phyloP scores from a whole-genome alignment of 192 early-diverging fungal genomes.

The Backusella tuberculispora region DNA sequence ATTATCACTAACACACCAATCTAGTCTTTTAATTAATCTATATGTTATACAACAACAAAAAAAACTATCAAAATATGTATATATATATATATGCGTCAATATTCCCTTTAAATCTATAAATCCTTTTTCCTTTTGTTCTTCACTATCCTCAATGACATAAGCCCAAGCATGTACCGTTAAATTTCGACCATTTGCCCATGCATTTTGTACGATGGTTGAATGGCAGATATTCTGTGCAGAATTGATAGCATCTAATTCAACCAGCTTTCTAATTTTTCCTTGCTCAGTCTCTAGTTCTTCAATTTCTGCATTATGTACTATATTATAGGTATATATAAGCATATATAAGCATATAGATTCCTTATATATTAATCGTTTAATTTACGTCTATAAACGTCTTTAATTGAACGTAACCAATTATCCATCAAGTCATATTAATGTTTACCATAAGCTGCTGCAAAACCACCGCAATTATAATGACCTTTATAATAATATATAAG shows the following conservation, averaged over 20 bases:
- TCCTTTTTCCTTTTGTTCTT: slow-evolving; percentile 1
- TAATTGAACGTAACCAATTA: slow-evolving; percentile 89
- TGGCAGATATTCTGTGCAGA: slow-evolving; percentile 71
- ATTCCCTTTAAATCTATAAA: slow-evolving; percentile 24
- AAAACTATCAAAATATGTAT: neutral
- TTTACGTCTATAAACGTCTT: slow-evolving; percentile 77
- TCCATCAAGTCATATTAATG: slow-evolving; percentile 80
- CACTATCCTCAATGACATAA: slow-evolving; percentile 65
- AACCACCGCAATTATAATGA: slow-evolving; percentile 77
- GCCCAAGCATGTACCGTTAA: slow-evolving; percentile 78
- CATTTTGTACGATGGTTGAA: slow-evolving; percentile 81
- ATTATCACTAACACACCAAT: slow-evolving; percentile 18
- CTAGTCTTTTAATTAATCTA: slow-evolving; percentile 21
- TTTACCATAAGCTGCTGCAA: slow-evolving; percentile 61
- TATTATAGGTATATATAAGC: no score
- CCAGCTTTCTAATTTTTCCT: slow-evolving; percentile 56
- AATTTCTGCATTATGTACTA: slow-evolving; percentile 44
- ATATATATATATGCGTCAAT: slow-evolving; percentile 32
- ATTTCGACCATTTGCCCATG: slow-evolving; percentile 74
- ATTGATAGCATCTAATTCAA: slow-evolving; percentile 79
- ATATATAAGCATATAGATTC: slow-evolving; percentile 18
- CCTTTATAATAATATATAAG: slow-evolving; percentile 26
- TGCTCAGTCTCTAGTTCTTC: slow-evolving; percentile 45
- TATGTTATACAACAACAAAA: neutral
- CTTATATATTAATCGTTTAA: slow-evolving; percentile 23